These are phyloP conservation scores for Batkoa obscura DNA, from an alignment of 371 early-diverging fungal species.

Conservation along the genomic window DNA sequence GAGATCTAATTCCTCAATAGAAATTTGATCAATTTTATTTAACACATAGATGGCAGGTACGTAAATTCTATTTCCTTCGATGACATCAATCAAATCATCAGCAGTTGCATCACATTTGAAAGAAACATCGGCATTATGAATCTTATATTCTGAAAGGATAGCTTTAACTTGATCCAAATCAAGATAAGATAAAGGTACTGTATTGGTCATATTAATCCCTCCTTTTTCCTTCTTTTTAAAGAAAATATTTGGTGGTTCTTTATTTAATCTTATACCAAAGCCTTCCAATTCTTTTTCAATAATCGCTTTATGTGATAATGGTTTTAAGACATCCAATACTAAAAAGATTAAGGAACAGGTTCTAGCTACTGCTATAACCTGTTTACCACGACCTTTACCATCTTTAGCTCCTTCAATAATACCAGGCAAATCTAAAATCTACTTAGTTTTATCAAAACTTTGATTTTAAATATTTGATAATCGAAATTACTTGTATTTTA, in stretches of 20 bases:
- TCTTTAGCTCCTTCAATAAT: conserved; percentile 99
- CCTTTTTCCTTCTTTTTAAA: conserved; percentile 90
- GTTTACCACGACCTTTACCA: conserved; percentile 98
- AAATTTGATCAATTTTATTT: conserved; percentile 90
- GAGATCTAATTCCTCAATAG: conserved; percentile 68
- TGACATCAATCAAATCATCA: conserved; percentile 93
- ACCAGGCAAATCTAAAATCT: conserved; percentile 64
- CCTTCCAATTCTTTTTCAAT: conserved; percentile 98
- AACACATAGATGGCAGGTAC: conserved; percentile 78
- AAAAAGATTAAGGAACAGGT: conserved; percentile 88
- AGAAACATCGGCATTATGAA: conserved; percentile 81
- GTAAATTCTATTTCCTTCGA: conserved; percentile 70
- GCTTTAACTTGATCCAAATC: conserved; percentile 73
- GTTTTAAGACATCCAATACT: conserved; percentile 92
- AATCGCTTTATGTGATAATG: conserved; percentile 79
- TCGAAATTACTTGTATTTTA: conserved; percentile 57
- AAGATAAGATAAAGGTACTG: conserved; percentile 67
- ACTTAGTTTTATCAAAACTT: conserved; percentile 18
- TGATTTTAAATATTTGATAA: conserved; percentile 21
- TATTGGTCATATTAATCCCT: conserved; percentile 78
- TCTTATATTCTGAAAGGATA: conserved; percentile 78
- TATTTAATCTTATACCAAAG: conserved; percentile 97
- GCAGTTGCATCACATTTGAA: conserved; percentile 72
- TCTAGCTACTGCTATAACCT: conserved; percentile 84
- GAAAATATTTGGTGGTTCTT: conserved; percentile 85